Evolutionary conservation across 768 basidiomycete species (phyloP).

Genomic region (Russula dissimulans): DNA sequence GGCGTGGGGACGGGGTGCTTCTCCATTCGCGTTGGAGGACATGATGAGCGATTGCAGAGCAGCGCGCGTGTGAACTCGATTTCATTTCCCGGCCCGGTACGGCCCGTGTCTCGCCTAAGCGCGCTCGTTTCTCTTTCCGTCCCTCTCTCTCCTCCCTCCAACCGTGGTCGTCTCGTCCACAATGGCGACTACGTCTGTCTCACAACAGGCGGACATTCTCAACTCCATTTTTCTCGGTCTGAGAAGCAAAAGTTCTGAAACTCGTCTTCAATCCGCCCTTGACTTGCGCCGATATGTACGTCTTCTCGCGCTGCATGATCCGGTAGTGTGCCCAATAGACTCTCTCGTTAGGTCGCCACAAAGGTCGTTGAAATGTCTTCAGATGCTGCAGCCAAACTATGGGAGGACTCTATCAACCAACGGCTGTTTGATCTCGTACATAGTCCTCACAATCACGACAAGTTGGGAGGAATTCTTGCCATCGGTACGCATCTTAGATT

Average conservation of each 20-base stretch:
- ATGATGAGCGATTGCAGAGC: not conserved
- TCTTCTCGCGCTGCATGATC: constrained; percentile 9
- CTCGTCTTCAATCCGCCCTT: constrained; percentile 55
- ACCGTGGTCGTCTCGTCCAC: constrained; percentile 7
- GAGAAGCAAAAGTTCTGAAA: constrained; percentile 54
- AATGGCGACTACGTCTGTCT: constrained; percentile 56
- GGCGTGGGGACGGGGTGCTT: constrained; percentile 2
- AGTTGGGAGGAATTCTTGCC: constrained; percentile 78
- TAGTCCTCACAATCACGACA: constrained; percentile 67
- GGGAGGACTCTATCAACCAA: constrained; percentile 78
- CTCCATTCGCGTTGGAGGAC: constrained; percentile 8
- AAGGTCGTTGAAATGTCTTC: constrained; percentile 74
- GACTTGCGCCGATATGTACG: constrained; percentile 70
- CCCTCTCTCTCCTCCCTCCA: too few species aligned
- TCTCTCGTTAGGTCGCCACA: constrained; percentile 49
- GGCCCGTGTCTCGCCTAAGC: not conserved
- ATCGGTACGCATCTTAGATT: constrained; percentile 49
- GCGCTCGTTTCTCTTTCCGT: too few species aligned
- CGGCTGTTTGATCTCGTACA: constrained; percentile 77
- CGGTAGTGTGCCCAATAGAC: constrained; percentile 4
- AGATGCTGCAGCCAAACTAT: constrained; percentile 70
- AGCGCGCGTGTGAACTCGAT: not conserved
- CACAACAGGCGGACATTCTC: constrained; percentile 52
- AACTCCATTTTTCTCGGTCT: constrained; percentile 60
- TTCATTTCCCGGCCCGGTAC: not conserved